These are phyloP conservation scores for Quambalaria eucalypti DNA, from an alignment of 1,284 basidiomycete genomes.

Conservation along the genomic window DNA sequence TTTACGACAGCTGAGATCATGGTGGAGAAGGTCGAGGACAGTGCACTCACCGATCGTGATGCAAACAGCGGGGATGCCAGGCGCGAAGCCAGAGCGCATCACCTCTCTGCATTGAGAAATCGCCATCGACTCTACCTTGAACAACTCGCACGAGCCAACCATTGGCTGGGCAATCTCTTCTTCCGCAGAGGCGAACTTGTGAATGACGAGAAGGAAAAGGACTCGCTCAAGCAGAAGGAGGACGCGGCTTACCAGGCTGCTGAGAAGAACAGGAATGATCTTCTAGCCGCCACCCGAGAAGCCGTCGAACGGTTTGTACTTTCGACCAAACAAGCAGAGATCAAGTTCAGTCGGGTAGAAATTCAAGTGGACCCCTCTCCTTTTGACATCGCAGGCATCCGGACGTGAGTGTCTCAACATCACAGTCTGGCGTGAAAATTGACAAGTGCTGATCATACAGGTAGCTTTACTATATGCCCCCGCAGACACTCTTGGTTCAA, in stretches of 20 bases:
- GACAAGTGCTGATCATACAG: too few species aligned
- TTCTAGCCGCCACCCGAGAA: conserved; percentile 25
- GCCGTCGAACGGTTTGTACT: conserved; percentile 15
- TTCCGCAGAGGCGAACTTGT: conserved; percentile 13
- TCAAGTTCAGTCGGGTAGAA: neutral
- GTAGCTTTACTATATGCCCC: too few species aligned
- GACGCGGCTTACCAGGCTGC: conserved; percentile 30
- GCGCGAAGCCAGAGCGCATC: conserved; percentile 1
- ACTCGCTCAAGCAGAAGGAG: conserved; percentile 8
- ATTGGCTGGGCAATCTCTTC: conserved; percentile 37
- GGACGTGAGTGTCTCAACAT: neutral
- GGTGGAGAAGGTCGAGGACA: too few species aligned
- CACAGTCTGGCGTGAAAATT: too few species aligned
- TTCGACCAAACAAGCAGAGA: neutral
- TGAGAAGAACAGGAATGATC: conserved; percentile 27
- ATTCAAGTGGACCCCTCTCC: neutral
- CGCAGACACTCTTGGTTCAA: too few species aligned
- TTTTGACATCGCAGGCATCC: neutral
- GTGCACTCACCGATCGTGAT: too few species aligned
- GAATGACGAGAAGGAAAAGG: neutral
- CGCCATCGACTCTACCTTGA: conserved; percentile 23
- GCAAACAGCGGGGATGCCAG: neutral
- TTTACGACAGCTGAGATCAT: neutral
- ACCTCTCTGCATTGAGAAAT: conserved; percentile 15
- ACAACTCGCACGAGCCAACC: conserved; percentile 28